Percentiles rank a stretch among this genome's conserved stretches.
Evolutionary conservation across 2,329 filamentous ascomycete genomes (phyloP).

Genomic region (Cytospora chrysosperma): DNA sequence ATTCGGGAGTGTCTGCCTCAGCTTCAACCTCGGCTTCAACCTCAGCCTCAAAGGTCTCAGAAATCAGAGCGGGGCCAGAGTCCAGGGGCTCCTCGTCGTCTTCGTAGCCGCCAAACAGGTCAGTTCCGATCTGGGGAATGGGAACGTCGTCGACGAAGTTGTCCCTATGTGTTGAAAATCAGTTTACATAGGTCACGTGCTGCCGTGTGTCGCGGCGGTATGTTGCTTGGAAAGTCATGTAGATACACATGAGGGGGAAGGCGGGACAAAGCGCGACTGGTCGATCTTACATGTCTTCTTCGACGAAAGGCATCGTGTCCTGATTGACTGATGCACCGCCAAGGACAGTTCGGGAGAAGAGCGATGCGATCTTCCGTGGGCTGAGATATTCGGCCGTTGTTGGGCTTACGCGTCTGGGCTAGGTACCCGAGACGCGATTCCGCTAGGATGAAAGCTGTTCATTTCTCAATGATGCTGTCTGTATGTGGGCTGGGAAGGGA

Average conservation of each 20-base stretch:
- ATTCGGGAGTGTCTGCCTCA: background rate
- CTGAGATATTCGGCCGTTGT: constrained; percentile 20
- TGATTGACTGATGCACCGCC: background rate
- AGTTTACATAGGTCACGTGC: background rate
- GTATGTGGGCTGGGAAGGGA: background rate
- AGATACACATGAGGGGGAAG: background rate
- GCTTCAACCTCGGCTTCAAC: constrained; percentile 1
- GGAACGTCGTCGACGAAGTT: constrained; percentile 10
- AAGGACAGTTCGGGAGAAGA: constrained; percentile 15
- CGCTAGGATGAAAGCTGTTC: constrained; percentile 8
- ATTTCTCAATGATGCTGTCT: constrained; percentile 9
- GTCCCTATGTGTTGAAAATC: constrained; percentile 1
- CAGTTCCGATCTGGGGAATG: constrained; percentile 15
- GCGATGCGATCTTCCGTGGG: constrained; percentile 18
- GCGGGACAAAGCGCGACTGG: background rate
- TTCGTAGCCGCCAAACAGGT: constrained; percentile 15
- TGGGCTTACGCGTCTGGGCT: constrained; percentile 17
- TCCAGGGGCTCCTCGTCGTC: constrained; percentile 16
- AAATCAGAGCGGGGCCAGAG: constrained; percentile 5
- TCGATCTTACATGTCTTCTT: constrained; percentile 17
- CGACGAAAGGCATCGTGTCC: constrained; percentile 20
- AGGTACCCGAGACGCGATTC: constrained; percentile 12
- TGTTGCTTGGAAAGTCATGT: background rate
- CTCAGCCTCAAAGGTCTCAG: constrained; percentile 9
- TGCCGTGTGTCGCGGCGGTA: background rate